Percentiles rank a stretch among this genome's conserved stretches.
These are phyloP conservation scores for Tetrapyrgos nigripes DNA, from an alignment of 1,284 basidiomycete genomes.

Conservation along the genomic window DNA sequence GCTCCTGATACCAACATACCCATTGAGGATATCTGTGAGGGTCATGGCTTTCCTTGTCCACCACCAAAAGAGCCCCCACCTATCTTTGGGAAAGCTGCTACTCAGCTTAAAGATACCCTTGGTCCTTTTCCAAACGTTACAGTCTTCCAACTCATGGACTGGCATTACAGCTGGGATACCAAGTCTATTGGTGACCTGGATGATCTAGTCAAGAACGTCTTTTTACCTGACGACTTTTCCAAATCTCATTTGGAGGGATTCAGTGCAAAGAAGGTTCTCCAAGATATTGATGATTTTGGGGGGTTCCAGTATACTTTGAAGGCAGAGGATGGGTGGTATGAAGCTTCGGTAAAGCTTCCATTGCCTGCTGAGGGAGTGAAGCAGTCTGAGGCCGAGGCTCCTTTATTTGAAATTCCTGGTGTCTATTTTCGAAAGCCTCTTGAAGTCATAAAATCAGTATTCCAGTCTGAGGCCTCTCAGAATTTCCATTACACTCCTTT, in stretches of 20 bases:
- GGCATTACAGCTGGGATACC: constrained; percentile 21
- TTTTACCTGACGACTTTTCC: constrained; percentile 18
- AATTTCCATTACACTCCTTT: constrained; percentile 22
- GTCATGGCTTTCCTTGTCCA: background rate
- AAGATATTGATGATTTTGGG: background rate
- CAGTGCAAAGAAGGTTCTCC: background rate
- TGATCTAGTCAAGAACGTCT: constrained; percentile 24
- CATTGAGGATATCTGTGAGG: constrained; percentile 7
- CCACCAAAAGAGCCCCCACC: background rate
- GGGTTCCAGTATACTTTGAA: background rate
- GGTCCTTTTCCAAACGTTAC: constrained; percentile 18
- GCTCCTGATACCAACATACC: constrained; percentile 7
- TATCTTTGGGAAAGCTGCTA: background rate
- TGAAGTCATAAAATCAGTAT: constrained; percentile 19
- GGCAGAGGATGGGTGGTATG: background rate
- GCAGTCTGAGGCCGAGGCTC: constrained; percentile 27
- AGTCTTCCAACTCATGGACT: constrained; percentile 20
- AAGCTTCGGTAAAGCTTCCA: background rate
- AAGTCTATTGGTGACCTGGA: constrained; percentile 23
- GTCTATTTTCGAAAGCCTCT: constrained; percentile 25
- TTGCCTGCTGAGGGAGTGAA: background rate
- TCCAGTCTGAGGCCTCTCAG: constrained; percentile 4
- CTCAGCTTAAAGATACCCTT: background rate
- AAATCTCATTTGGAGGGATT: constrained; percentile 5
- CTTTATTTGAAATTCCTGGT: constrained; percentile 27